A percentile compares a stretch with the other conserved stretches of the same genome.
Evolutionary conservation across 257 asterid species (phyloP).

Genomic region (Solanum tarijense): DNA sequence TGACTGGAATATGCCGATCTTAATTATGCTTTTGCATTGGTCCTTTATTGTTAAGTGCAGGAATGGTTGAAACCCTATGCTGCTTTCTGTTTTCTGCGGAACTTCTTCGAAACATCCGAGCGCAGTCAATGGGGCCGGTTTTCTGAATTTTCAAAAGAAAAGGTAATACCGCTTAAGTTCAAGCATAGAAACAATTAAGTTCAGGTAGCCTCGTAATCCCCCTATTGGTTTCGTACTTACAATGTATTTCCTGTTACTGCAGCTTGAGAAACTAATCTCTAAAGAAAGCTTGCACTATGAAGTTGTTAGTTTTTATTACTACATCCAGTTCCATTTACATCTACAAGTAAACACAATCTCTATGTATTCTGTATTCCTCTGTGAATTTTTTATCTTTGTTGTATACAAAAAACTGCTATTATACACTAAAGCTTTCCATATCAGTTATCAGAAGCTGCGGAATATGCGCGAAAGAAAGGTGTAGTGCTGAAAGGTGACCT

Average conservation of each 20-base stretch:
- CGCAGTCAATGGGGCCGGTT: conserved; percentile 95
- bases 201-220: neutral
- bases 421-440: neutral
- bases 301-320: conserved; percentile 70
- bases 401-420: neutral
- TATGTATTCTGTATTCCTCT: neutral
- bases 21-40: neutral
- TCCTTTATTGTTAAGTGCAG: conserved; percentile 25
- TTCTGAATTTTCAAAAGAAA: conserved; percentile 53
- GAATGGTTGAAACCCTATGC: conserved; percentile 95
- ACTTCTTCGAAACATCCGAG: conserved; percentile 95
- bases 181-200: neutral
- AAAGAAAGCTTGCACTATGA: conserved; percentile 65
- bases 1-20: neutral
- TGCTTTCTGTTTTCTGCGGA: conserved; percentile 90
- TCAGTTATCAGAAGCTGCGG: conserved; percentile 90
- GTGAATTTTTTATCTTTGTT: conserved; percentile 4
- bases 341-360: conserved; percentile 35
- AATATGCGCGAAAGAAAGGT: conserved; percentile 76
- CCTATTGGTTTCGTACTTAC: conserved; percentile 5
- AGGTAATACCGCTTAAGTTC: conserved; percentile 27
- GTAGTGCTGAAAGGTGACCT: conserved; percentile 94
- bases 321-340: conserved; percentile 82
- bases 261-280: conserved; percentile 87
- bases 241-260: conserved; percentile 19